Evolutionary conservation across 345 rosid genomes (phyloP), one percentile per base, ranked within the genome.

Genomic region (Eucalyptus urophylla): DNA sequence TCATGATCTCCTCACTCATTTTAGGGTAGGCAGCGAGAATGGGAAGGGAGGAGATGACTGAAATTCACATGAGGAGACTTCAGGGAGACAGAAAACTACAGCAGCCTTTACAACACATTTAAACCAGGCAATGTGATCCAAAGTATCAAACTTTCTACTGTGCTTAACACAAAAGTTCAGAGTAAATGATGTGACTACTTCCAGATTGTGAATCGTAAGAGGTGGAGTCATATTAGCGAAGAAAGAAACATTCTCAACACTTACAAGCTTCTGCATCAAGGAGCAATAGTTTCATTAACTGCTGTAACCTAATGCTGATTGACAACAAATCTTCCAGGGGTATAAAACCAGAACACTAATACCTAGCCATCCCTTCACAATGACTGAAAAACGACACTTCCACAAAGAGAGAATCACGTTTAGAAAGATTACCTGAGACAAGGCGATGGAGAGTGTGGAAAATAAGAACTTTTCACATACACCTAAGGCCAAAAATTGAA

Each of bases 361-460:
- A 33, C 49, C 47, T 17, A 44, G 16, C 31, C 14, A 27, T 86
- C 40, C 43, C 87, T 49, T 49, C 51, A 86, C 33, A 86, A 27
- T 13, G 85, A 40, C 85, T 21, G 85, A 86, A 86, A 27, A 47
- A 49, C 5, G 10, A 17, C 51, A 60, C 31, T 17, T 53, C 90
- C 72, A 53, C 16, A 88, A 69, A 37, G 53, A 53, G 44, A 86
- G 85, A 76, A 24, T 21, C 24, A 1, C 2, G 21, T 87, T 33
- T n/a, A 50, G 49, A 89, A 89, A 67, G 43, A 17, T 91, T 93
- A 98, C 99, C 94, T 95, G 91, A 97, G 98, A 89, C 95, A 94
- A 86, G 99, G 91, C 91, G 97, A 90, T 85, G 99, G 99, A 87
- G 99, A 95, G 88, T 97, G 95, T 29, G 98, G 98, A 88, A 96